Conservation (phyloP, 2,329 filamentous ascomycete species). For the Paraconiothyrium sp. region DNA sequence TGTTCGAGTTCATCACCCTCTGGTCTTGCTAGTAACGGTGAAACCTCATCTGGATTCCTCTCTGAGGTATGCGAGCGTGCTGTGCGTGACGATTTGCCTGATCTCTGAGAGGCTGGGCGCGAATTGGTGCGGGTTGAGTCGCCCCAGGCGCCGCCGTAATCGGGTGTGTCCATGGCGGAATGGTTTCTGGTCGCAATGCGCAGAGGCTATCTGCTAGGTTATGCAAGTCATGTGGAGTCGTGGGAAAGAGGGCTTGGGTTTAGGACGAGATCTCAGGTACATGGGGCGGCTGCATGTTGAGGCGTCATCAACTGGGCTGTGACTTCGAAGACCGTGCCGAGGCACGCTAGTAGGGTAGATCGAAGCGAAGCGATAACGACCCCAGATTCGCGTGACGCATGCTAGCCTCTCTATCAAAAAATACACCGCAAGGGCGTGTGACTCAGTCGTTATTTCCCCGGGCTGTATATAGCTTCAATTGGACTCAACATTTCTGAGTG, state of each 20-base stretch:
- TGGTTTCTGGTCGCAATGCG: constrained; percentile 12
- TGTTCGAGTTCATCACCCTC: constrained; percentile 35
- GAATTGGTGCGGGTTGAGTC: constrained; percentile 47
- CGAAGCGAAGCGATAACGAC: constrained; percentile 19
- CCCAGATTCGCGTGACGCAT: constrained; percentile 26
- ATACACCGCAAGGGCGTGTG: constrained; percentile 23
- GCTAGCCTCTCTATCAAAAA: constrained; percentile 16
- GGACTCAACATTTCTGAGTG: constrained; percentile 8
- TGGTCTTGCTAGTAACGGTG: constrained; percentile 48
- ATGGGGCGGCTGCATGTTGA: constrained; percentile 3
- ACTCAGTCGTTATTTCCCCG: constrained; percentile 26
- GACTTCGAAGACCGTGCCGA: constrained; percentile 13
- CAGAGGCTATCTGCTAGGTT: constrained; percentile 16
- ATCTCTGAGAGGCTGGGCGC: constrained; percentile 50
- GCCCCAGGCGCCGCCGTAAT: constrained; percentile 44
- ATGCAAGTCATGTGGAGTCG: constrained; percentile 20
- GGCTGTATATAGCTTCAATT: constrained; percentile 25
- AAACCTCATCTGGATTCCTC: constrained; percentile 48
- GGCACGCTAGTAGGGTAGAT: constrained; percentile 22
- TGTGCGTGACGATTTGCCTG: constrained; percentile 45
- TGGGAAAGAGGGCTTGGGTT: constrained; percentile 2
- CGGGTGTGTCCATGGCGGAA: constrained; percentile 45
- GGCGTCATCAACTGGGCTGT: constrained; percentile 17
- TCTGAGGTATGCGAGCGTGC: constrained; percentile 42
- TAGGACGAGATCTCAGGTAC: background rate